Conservation (phyloP, 768 basidiomycete genomes). For the Scleroderma citrinum region DNA sequence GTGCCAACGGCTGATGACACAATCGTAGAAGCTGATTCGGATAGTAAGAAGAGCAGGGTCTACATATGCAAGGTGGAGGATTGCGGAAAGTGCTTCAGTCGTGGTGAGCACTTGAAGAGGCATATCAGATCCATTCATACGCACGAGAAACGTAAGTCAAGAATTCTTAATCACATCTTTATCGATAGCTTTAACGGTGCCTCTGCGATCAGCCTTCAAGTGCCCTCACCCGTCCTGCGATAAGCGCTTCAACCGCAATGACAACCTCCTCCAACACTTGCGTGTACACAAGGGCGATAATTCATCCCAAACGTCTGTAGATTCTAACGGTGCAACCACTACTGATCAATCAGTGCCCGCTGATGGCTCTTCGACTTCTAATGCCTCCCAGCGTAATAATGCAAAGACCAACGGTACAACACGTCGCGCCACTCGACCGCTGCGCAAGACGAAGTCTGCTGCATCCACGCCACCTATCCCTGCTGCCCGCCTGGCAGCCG, state of each 20-base stretch:
- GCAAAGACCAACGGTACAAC: constrained; percentile 14
- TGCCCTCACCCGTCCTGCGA: constrained; percentile 63
- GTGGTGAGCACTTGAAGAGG: constrained; percentile 71
- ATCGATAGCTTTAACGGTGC: constrained; percentile 11
- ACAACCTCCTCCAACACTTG: constrained; percentile 75
- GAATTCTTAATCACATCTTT: constrained; percentile 10
- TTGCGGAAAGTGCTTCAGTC: constrained; percentile 68
- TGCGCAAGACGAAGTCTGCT: constrained; percentile 31
- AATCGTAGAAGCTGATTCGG: constrained; percentile 18
- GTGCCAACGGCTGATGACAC: constrained; percentile 50
- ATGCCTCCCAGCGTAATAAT: constrained; percentile 16
- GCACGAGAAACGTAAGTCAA: constrained; percentile 65
- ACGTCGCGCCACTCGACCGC: constrained; percentile 26
- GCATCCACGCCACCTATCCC: constrained; percentile 31
- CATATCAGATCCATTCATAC: constrained; percentile 73
- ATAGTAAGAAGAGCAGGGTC: constrained; percentile 30
- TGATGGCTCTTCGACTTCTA: constrained; percentile 12
- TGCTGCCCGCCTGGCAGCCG: constrained; percentile 28
- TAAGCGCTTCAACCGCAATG: constrained; percentile 72
- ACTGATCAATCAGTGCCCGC: constrained; percentile 20
- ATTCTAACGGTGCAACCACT: constrained; percentile 20
- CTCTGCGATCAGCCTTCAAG: constrained; percentile 53
- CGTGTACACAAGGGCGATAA: constrained; percentile 54
- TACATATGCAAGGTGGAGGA: constrained; percentile 63
- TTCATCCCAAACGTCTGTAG: constrained; percentile 29